Percentiles rank a stretch among this genome's conserved stretches.
phyloP scores from a whole-genome alignment of 306 rosid species.

The Phaseolus lunatus region DNA sequence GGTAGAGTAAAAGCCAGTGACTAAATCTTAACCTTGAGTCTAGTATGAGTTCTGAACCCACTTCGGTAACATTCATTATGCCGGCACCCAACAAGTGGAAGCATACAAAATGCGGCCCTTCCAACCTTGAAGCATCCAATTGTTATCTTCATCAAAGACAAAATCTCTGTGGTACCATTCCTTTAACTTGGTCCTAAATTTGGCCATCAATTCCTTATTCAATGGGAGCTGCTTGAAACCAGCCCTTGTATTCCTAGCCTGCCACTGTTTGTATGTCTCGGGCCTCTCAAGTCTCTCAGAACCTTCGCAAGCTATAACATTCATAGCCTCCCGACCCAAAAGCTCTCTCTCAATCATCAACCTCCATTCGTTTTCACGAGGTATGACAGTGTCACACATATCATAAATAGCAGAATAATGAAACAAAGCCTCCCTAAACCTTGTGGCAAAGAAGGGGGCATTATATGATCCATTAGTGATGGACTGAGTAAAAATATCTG shows the following conservation, averaged over 20 bases:
- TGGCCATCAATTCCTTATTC: slow-evolving; percentile 51
- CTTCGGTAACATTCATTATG: slow-evolving; percentile 39
- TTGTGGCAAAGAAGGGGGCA: slow-evolving; percentile 73
- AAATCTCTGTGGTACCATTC: slow-evolving; percentile 72
- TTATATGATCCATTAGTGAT: slow-evolving; percentile 67
- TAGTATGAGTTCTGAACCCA: not conserved
- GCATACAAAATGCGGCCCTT: slow-evolving; percentile 76
- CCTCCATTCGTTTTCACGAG: slow-evolving; percentile 60
- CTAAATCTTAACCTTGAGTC: slow-evolving; percentile 29
- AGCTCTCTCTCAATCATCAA: slow-evolving; percentile 65
- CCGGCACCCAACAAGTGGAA: slow-evolving; percentile 78
- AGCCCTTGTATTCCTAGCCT: slow-evolving; percentile 63
- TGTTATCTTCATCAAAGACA: slow-evolving; percentile 61
- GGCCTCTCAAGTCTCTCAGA: slow-evolving; percentile 79
- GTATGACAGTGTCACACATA: slow-evolving; percentile 52
- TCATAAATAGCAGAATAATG: slow-evolving; percentile 74
- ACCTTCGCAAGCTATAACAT: slow-evolving; percentile 83
- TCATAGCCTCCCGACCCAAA: slow-evolving; percentile 67
- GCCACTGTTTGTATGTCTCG: slow-evolving; percentile 79
- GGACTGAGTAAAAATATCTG: slow-evolving; percentile 63
- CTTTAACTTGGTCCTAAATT: slow-evolving; percentile 46
- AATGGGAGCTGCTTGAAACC: slow-evolving; percentile 69
- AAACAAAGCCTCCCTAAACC: slow-evolving; percentile 80
- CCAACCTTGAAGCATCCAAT: slow-evolving; percentile 93
- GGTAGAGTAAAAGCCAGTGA: not conserved